These are phyloP conservation scores for Bremia lactucae DNA, from an alignment of 352 stramenopile species.

Conservation along the genomic window DNA sequence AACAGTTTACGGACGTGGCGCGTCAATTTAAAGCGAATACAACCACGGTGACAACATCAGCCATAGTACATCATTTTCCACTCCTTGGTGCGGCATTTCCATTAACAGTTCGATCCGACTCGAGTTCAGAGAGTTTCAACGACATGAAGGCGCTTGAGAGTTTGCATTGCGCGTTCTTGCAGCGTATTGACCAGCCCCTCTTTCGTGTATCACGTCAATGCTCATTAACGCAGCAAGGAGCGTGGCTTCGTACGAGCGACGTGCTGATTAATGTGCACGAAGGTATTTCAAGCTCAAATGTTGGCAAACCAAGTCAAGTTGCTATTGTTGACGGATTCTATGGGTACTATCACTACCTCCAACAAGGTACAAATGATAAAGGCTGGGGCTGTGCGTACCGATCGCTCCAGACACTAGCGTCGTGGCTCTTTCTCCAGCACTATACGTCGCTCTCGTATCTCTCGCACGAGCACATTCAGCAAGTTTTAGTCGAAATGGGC, in stretches of 20 bases:
- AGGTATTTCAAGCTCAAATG: constrained; percentile 32
- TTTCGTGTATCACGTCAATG: constrained; percentile 29
- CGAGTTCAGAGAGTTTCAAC: constrained; percentile 1
- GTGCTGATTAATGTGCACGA: constrained; percentile 67
- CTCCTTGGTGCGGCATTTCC: constrained; percentile 39
- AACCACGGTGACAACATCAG: not conserved
- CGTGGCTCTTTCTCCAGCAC: constrained; percentile 65
- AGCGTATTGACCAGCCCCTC: constrained; percentile 30
- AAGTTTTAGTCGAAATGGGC: constrained; percentile 63
- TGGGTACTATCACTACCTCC: constrained; percentile 82
- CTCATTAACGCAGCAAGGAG: constrained; percentile 28
- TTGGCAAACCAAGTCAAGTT: constrained; percentile 19
- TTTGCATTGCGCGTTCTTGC: constrained; percentile 30
- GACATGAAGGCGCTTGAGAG: constrained; percentile 11
- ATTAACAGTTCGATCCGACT: constrained; percentile 21
- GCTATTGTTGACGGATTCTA: constrained; percentile 63
- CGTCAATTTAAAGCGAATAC: constrained; percentile 10
- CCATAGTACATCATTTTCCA: constrained; percentile 37
- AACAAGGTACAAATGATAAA: constrained; percentile 74
- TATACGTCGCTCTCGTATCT: constrained; percentile 36
- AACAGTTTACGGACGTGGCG: constrained; percentile 21
- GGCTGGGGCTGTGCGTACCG: constrained; percentile 85
- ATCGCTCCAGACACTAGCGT: constrained; percentile 77
- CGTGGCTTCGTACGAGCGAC: constrained; percentile 23
- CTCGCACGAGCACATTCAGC: constrained; percentile 65